These are phyloP conservation scores for Leptosphaerulina australis DNA, from an alignment of 2,329 filamentous ascomycete genomes.

Conservation along the genomic window DNA sequence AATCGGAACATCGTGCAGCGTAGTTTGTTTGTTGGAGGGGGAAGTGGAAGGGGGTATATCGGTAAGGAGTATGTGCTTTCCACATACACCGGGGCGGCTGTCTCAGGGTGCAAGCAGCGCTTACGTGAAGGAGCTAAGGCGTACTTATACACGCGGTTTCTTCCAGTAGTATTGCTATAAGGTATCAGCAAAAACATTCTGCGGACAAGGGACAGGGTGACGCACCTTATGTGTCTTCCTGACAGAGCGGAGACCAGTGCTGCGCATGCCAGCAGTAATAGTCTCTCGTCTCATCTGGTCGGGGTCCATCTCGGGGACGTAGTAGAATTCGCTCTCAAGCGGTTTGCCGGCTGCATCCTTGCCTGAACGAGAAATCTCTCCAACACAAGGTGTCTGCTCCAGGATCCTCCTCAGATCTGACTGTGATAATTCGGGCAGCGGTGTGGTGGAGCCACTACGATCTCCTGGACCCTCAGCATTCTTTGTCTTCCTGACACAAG, in stretches of 20 bases:
- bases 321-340: constrained; percentile 97
- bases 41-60: not conserved
- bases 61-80: not conserved
- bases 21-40: constrained; percentile 6
- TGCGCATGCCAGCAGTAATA: constrained; percentile 83
- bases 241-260: constrained; percentile 86
- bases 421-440: constrained; percentile 38
- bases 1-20: constrained; percentile 20
- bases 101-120: not conserved
- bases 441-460: constrained; percentile 27
- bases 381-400: constrained; percentile 77
- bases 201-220: not conserved
- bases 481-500: constrained; percentile 31
- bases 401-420: constrained; percentile 71
- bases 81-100: not conserved
- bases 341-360: constrained; percentile 95
- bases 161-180: constrained; percentile 74
- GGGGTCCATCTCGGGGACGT: constrained; percentile 83
- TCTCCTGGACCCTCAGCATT: constrained; percentile 28
- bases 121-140: not conserved
- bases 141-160: constrained; percentile 56
- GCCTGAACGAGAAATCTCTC: constrained; percentile 85
- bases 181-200: constrained; percentile 18
- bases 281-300: constrained; percentile 80
- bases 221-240: constrained; percentile 96